Evolutionary conservation across 345 rosid genomes (phyloP).

Genomic region (Cardamine chenopodiifolia): DNA sequence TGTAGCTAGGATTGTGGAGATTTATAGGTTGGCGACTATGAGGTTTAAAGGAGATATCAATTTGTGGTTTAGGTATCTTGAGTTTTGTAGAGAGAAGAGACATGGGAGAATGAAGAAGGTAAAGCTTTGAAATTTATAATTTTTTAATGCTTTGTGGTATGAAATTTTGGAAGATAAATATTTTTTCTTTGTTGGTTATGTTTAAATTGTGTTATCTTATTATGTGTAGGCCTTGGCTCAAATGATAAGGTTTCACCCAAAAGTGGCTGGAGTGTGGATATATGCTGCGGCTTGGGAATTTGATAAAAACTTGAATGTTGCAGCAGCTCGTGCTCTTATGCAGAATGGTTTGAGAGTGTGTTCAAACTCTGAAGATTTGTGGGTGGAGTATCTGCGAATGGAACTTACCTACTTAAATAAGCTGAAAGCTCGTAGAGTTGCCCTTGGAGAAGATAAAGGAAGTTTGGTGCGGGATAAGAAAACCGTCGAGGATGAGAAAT

Average conservation of each 20-base stretch:
- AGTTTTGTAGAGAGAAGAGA: constrained; percentile 69
- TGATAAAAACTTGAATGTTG: constrained; percentile 75
- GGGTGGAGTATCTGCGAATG: constrained; percentile 94
- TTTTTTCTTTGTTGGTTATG: not conserved
- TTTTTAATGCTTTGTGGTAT: not conserved
- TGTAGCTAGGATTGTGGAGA: constrained; percentile 63
- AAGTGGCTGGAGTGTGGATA: constrained; percentile 85
- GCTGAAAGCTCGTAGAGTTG: constrained; percentile 77
- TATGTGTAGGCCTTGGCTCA: constrained; percentile 72
- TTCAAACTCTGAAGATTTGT: constrained; percentile 77
- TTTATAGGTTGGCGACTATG: constrained; percentile 70
- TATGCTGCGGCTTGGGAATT: constrained; percentile 99
- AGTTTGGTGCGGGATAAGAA: constrained; percentile 50
- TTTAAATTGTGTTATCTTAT: not conserved
- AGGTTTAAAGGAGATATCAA: constrained; percentile 83
- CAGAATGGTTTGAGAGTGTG: constrained; percentile 84
- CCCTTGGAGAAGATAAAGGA: constrained; percentile 77
- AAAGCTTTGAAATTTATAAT: not conserved
- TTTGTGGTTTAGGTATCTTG: constrained; percentile 86
- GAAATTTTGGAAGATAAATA: not conserved
- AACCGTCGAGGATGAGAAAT: constrained; percentile 49
- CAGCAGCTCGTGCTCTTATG: constrained; percentile 89
- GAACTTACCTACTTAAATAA: constrained; percentile 87
- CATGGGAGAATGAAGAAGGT: constrained; percentile 96
- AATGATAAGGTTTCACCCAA: constrained; percentile 79